These are phyloP conservation scores for Citropsis articulata DNA, from an alignment of 345 rosid genomes.

Conservation along the genomic window DNA sequence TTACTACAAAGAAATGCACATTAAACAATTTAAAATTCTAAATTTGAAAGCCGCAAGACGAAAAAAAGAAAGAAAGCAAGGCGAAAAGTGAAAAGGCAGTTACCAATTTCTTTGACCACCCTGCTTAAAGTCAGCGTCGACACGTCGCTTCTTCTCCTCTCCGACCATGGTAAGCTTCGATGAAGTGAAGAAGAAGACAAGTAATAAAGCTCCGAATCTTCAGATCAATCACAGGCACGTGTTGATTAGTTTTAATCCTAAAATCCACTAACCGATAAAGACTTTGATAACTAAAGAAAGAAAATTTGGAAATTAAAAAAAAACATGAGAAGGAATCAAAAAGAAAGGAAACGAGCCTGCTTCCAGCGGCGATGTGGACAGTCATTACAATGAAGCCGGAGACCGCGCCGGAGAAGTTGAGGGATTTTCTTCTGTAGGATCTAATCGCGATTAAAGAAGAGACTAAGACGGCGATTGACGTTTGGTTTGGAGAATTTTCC, in stretches of 20 bases:
- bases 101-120: constrained; percentile 98
- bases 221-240: not conserved
- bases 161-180: constrained; percentile 94
- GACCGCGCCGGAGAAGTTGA: constrained; percentile 74
- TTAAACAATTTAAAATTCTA: not conserved
- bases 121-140: constrained; percentile 84
- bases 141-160: constrained; percentile 69
- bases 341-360: constrained; percentile 37
- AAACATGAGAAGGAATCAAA: not conserved
- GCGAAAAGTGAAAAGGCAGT: not conserved
- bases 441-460: constrained; percentile 56
- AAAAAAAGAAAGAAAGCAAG: not conserved
- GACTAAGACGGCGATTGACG: constrained; percentile 47
- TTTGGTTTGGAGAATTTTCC: constrained; percentile 40
- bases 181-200: constrained; percentile 75
- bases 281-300: not conserved
- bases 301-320: not conserved
- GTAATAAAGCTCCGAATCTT: constrained; percentile 84
- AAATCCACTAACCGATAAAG: not conserved
- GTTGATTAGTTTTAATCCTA: not conserved
- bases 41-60: not conserved
- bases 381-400: constrained; percentile 79
- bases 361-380: constrained; percentile 62
- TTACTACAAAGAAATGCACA: too few relatives aligned
- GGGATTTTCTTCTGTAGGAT: constrained; percentile 75